Evolutionary conservation across 2,329 filamentous ascomycete species (phyloP).

Genomic region (Fusarium denticulatum): DNA sequence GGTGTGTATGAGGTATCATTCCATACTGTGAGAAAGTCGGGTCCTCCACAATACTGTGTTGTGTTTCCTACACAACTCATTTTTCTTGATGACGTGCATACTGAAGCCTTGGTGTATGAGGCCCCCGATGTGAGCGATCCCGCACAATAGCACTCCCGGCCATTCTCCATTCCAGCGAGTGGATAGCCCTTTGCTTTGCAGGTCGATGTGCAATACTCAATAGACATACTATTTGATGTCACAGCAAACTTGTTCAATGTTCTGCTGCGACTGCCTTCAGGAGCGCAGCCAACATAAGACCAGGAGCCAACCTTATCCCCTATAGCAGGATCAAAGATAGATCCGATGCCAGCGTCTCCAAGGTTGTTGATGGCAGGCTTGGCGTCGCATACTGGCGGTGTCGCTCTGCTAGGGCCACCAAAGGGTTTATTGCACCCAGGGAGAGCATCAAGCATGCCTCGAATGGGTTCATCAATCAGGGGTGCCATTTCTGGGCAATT

Average conservation of each 20-base stretch:
- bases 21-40: slow-evolving; percentile 32
- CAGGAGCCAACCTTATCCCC: slow-evolving; percentile 33
- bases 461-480: slow-evolving; percentile 28
- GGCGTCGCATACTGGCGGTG: slow-evolving; percentile 10
- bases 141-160: slow-evolving; percentile 37
- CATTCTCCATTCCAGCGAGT: slow-evolving; percentile 36
- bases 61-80: slow-evolving; percentile 35
- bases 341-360: slow-evolving; percentile 5
- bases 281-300: slow-evolving; percentile 32
- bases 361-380: slow-evolving; percentile 21
- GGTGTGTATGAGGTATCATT: slow-evolving; percentile 37
- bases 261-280: slow-evolving; percentile 18
- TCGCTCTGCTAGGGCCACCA: slow-evolving; percentile 22
- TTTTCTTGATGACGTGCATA: slow-evolving; percentile 25
- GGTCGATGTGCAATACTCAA: slow-evolving; percentile 32
- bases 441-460: slow-evolving; percentile 28
- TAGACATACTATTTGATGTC: slow-evolving; percentile 26
- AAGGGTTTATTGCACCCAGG: slow-evolving; percentile 35
- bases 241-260: slow-evolving; percentile 33
- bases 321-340: slow-evolving; percentile 25
- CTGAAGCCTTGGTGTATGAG: slow-evolving; percentile 30
- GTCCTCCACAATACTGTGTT: slow-evolving; percentile 39
- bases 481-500: slow-evolving; percentile 37
- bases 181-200: slow-evolving; percentile 36
- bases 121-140: slow-evolving; percentile 16